Percentiles rank a stretch among this genome's conserved stretches.
These are phyloP conservation scores for Zygoascus flipseniorum DNA, from an alignment of 805 yeast genomes.

Conservation along the genomic window DNA sequence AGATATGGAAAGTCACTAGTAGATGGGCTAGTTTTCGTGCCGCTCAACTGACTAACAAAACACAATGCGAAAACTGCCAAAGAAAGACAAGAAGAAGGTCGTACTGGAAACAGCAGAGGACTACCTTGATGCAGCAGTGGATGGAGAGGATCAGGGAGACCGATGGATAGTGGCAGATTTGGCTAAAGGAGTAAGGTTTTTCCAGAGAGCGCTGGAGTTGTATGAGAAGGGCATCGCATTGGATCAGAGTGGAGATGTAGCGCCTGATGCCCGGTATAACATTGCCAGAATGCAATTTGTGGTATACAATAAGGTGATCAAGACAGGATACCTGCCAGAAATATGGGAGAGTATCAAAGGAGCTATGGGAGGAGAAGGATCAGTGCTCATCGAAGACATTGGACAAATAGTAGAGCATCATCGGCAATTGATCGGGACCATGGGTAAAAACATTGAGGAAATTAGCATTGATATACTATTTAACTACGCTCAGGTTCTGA, in stretches of 20 bases:
- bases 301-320: conserved; percentile 44
- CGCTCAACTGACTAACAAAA: background rate
- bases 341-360: background rate
- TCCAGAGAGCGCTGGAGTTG: conserved; percentile 44
- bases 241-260: conserved; percentile 13
- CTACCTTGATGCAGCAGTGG: conserved; percentile 45
- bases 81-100: conserved; percentile 8
- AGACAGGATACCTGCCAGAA: conserved; percentile 16
- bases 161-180: conserved; percentile 62
- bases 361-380: background rate
- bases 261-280: conserved; percentile 48
- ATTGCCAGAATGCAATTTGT: conserved; percentile 49
- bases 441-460: background rate
- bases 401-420: conserved; percentile 7
- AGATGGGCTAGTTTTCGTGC: too few relatives aligned
- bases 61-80: background rate
- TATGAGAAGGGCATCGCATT: conserved; percentile 34
- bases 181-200: conserved; percentile 55
- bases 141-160: conserved; percentile 68
- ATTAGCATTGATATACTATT: conserved; percentile 14
- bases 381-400: conserved; percentile 6
- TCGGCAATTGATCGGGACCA: conserved; percentile 4
- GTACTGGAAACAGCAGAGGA: conserved; percentile 39
- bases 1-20: too few relatives aligned
- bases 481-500: conserved; percentile 19